Base-by-base conservation (phyloP, 75 land plant genomes). In the Chamaecyparis obtusa region DNA sequence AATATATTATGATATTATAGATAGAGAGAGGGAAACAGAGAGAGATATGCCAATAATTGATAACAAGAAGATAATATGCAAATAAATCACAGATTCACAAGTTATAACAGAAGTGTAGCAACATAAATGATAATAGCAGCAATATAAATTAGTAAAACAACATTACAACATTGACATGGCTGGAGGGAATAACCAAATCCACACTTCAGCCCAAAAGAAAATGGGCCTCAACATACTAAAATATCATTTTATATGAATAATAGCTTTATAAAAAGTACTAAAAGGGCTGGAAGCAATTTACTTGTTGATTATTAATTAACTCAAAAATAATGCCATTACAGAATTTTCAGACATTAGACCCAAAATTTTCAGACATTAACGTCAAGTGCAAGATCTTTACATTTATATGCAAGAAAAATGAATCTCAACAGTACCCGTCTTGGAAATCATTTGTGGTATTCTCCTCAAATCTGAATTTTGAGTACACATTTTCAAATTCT, bases 361-460 rank as follows among this genome's bases (percentile, higher is more conserved):
- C 75, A 41, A 86, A 87, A 13, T 30, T 51, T 67, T 89, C 90
- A 30, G 87, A 87, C 49, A 32, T 87, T 89, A 87, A 82, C 85
- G 83, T 72, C 48, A 82, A 87, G 11, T 82, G 86, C 15, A 89
- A 84, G 86, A 74, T 84, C 90, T 89, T 88, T 76, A 64, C 90
- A 32, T 85, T 89, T 86, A 89, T 89, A 48, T 71, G 60, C 54
- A 74, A 88, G 35, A 88, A 88, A 74, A 75, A 88, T 74, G 67
- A 51, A 27, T 83, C 86, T 16, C 90, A 88, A 35, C 83, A 87
- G 44, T 89, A 89, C 85, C 5, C 49, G 19, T 88, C 90, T 51
- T 88, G 90, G 90, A 83, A 72, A 46, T 88, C 74, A 39, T 89
- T 89, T 89, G 90, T 89, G 90, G 90, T 89, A 88, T 39, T 27